Evolutionary conservation across 768 basidiomycete species (phyloP), one percentile per base, ranked within the genome.

Genomic region (Chalciporus piperatus): DNA sequence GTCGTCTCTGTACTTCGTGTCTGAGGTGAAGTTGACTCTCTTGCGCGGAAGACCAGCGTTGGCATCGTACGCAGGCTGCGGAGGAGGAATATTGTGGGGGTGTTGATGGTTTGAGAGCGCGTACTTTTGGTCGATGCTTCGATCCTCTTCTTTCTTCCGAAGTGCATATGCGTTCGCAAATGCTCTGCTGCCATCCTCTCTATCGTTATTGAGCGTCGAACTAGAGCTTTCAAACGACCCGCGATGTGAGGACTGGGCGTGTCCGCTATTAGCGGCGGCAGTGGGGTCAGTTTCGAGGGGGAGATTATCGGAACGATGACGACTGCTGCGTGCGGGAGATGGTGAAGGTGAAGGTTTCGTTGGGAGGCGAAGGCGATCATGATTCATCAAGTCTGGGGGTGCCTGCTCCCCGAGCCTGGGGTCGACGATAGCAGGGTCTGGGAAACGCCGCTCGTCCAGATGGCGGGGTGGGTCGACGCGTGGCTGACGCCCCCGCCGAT

Each of bases 11-110:
- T 61, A 59, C 25, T 14, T 41, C 19, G 56, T 38, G 20, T 50
- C 61, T 39, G 69, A 54, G 13, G 72, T 69, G 47, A 79, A 80
- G 56, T 75, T 75, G 52, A 78, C 77, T 43, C 63, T 67, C 41
- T 50, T 61, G 8, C 32, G 41, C 11, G 50, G 61, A 1, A 45
- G 25, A 19, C 17, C 48, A 6, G 27, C 46, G 11, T 48, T 64
- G 61, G 40, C 46, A 40, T 68, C 50, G 54, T 80, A 78, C 4
- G 71, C 74, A 49, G 69, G 65, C 35, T 69, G 63, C 3, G 84
- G 85, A 2, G 82, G 74, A 16, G 69, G 70, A 38, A 87, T 83
- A 41, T 84, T 81, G 55, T 83, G 77, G 10, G 84, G 83, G 54
- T 85, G 82, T 44, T 75, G 70, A 67, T 82, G 79, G 4, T 82